Conservation (phyloP, 1,139 yeast species). For the Taphrina communis region DNA sequence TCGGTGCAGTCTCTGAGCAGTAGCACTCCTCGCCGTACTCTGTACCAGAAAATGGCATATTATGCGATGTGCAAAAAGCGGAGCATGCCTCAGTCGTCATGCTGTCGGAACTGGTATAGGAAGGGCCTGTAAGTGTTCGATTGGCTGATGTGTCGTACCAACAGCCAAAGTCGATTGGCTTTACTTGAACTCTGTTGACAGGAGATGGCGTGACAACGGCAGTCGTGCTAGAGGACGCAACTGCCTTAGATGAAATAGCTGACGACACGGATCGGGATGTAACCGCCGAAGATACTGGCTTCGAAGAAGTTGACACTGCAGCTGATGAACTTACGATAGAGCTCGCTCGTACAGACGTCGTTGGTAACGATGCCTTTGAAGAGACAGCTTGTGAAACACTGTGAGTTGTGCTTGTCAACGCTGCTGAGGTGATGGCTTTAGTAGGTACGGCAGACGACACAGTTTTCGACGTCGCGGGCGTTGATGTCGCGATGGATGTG, state of each 20-base stretch:
- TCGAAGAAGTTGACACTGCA: neutral
- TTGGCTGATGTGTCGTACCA: slow-evolving; percentile 32
- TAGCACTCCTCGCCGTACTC: slow-evolving; percentile 40
- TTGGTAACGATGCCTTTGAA: neutral
- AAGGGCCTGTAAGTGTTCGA: slow-evolving; percentile 34
- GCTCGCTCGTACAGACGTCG: neutral
- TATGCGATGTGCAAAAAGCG: slow-evolving; percentile 23
- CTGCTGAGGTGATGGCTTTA: neutral
- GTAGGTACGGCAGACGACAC: neutral
- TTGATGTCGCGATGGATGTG: neutral
- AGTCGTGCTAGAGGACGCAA: slow-evolving; percentile 1
- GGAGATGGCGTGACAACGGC: slow-evolving; percentile 10
- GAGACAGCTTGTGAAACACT: neutral
- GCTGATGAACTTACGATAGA: neutral
- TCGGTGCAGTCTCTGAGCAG: slow-evolving; percentile 32
- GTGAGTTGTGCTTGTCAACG: neutral
- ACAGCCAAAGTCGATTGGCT: slow-evolving; percentile 32
- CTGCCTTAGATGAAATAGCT: neutral
- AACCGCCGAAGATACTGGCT: neutral
- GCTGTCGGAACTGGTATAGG: slow-evolving; percentile 11
- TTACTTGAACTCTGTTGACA: neutral
- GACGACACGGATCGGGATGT: neutral
- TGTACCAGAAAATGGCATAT: slow-evolving; percentile 34
- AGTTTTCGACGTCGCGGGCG: neutral
- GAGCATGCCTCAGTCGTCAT: slow-evolving; percentile 33